phyloP scores from a whole-genome alignment of 1,139 yeast genomes.

The Kodamaea ohmeri region DNA sequence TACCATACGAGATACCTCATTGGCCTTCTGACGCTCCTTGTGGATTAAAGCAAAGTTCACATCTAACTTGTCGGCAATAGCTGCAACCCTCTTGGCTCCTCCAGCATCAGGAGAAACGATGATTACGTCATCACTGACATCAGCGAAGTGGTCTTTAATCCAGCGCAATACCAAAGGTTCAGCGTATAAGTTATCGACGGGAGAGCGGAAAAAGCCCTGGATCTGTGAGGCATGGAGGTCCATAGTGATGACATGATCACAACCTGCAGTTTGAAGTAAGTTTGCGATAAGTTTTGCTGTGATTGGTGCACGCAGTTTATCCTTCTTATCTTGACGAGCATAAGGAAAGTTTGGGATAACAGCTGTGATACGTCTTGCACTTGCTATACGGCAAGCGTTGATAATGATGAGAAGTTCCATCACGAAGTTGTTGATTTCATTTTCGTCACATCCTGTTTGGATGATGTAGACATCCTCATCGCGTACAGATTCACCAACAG shows the following conservation, averaged over 20 bases:
- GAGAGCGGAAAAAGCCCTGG: conserved; percentile 78
- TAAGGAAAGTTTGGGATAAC: conserved; percentile 80
- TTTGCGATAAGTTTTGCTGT: conserved; percentile 79
- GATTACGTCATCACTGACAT: conserved; percentile 42
- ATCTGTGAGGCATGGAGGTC: conserved; percentile 83
- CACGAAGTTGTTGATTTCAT: conserved; percentile 57
- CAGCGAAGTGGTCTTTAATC: conserved; percentile 52
- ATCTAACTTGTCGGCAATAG: conserved; percentile 88
- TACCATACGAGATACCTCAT: conserved; percentile 93
- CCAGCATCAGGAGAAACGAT: conserved; percentile 92
- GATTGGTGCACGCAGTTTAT: conserved; percentile 77
- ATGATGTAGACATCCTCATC: conserved; percentile 75
- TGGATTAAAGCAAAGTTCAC: conserved; percentile 94
- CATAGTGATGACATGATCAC: conserved; percentile 79
- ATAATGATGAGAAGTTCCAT: conserved; percentile 71
- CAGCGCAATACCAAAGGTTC: conserved; percentile 74
- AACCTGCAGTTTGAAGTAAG: conserved; percentile 73
- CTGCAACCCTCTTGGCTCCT: conserved; percentile 97
- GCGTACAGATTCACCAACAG: conserved; percentile 73
- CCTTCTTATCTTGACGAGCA: conserved; percentile 82
- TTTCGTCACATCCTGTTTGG: conserved; percentile 68
- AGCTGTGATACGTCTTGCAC: conserved; percentile 76
- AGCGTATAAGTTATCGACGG: conserved; percentile 79
- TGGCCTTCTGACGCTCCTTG: conserved; percentile 93
- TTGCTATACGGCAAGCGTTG: conserved; percentile 75